These are phyloP conservation scores for Paramecium sexaurelia DNA, from an alignment of 73 alveolate genomes.

Conservation along the genomic window DNA sequence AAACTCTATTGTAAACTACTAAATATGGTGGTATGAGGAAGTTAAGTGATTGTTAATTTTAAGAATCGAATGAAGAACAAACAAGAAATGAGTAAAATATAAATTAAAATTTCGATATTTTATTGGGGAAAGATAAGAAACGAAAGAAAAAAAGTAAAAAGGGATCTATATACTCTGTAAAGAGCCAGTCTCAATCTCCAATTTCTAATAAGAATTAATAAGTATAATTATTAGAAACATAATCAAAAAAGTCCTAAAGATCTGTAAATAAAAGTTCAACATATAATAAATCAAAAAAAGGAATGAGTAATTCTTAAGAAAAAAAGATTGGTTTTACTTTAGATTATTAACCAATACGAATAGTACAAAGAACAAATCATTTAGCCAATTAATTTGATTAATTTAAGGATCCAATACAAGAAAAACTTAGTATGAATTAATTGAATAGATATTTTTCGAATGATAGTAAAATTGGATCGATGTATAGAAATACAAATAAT, in stretches of 20 bases:
- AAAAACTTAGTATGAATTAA: background rate
- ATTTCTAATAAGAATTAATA: background rate
- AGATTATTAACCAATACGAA: background rate
- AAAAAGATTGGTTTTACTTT: background rate
- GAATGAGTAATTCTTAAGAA: background rate
- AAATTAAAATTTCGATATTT: background rate
- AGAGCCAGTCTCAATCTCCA: background rate
- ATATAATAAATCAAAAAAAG: background rate
- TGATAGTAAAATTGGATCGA: background rate
- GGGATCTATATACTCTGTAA: background rate
- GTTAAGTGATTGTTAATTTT: background rate
- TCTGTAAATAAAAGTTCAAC: background rate
- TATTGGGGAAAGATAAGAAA: background rate
- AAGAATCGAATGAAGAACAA: background rate
- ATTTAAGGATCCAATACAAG: background rate
- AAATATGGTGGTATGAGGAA: background rate
- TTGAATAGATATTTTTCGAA: background rate
- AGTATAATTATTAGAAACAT: background rate
- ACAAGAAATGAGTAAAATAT: background rate
- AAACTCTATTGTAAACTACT: background rate
- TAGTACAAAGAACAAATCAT: background rate
- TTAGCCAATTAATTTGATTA: background rate
- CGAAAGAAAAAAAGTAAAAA: background rate
- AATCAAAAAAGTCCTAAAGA: background rate
- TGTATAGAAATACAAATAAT: background rate